Percentiles rank a stretch among this genome's conserved stretches.
Evolutionary conservation across 2,329 filamentous ascomycete species (phyloP).

Genomic region (Coniella vitis): DNA sequence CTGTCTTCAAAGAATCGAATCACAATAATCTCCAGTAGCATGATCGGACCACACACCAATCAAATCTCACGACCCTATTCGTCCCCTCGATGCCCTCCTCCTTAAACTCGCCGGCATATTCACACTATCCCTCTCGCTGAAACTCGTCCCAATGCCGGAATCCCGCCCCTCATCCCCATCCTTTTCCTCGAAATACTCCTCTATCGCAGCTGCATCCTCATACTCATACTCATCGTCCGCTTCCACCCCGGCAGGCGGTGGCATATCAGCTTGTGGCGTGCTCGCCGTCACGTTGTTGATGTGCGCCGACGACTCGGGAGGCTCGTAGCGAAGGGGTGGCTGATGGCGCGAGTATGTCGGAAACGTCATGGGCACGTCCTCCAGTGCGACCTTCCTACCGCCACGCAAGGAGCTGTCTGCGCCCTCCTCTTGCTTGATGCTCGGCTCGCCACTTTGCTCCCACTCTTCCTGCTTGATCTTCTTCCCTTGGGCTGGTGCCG

Average conservation of each 20-base stretch:
- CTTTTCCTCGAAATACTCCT: slow-evolving; percentile 22
- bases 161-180: slow-evolving; percentile 29
- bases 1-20: too few species aligned
- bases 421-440: slow-evolving; percentile 30
- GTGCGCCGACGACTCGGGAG: slow-evolving; percentile 21
- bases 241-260: slow-evolving; percentile 25
- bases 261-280: background rate
- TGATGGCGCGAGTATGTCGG: slow-evolving; percentile 11
- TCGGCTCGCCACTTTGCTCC: background rate
- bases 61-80: background rate
- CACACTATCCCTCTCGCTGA: slow-evolving; percentile 24
- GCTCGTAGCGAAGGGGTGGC: slow-evolving; percentile 19
- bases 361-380: slow-evolving; percentile 16
- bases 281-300: background rate
- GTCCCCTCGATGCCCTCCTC: slow-evolving; percentile 8
- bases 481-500: too few species aligned
- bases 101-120: background rate
- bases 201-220: slow-evolving; percentile 18
- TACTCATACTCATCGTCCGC: slow-evolving; percentile 24
- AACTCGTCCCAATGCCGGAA: slow-evolving; percentile 50
- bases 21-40: too few species aligned
- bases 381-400: slow-evolving; percentile 4
- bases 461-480: slow-evolving; percentile 23
- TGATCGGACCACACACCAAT: too few species aligned
- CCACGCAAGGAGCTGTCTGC: too few species aligned